Percentiles rank a stretch among this genome's conserved stretches.
Evolutionary conservation across 805 yeast genomes (phyloP).

Genomic region (Saccharomyces jurei): DNA sequence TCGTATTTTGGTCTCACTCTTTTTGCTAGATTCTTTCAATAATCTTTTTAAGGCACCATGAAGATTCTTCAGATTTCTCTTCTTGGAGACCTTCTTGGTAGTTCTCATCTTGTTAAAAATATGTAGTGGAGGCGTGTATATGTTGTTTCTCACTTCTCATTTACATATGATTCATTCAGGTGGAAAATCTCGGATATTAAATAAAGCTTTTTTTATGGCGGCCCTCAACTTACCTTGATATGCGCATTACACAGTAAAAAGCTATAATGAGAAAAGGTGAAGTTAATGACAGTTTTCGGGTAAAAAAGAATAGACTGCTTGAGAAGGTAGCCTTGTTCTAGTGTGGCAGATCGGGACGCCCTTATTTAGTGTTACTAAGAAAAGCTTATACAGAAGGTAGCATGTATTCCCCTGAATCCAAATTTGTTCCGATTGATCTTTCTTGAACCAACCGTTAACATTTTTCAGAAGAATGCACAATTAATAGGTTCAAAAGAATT

Average conservation of each 20-base stretch:
- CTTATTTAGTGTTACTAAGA: too few species aligned
- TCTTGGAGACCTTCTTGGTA: conserved; percentile 7
- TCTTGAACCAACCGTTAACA: too few species aligned
- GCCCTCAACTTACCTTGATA: background rate
- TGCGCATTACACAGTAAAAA: background rate
- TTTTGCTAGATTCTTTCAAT: conserved; percentile 6
- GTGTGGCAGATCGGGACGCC: too few species aligned
- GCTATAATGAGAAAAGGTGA: background rate
- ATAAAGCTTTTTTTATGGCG: background rate
- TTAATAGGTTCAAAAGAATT: too few species aligned
- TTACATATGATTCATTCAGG: background rate
- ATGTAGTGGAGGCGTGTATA: background rate
- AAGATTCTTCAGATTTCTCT: conserved; percentile 11
- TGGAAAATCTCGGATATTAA: background rate
- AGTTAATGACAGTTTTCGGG: background rate
- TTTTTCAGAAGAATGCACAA: too few species aligned
- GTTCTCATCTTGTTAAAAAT: conserved; percentile 4
- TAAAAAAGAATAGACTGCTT: too few species aligned
- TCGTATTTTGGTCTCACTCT: background rate
- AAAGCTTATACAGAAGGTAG: too few species aligned
- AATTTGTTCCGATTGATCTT: too few species aligned
- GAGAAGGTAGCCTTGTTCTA: too few species aligned
- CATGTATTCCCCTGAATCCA: too few species aligned
- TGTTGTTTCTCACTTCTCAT: background rate
- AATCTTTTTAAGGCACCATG: conserved; percentile 18